Evolutionary conservation across 2,329 filamentous ascomycete genomes (phyloP), one percentile per base, ranked within the genome.

Genomic region (Colletotrichum karsti): DNA sequence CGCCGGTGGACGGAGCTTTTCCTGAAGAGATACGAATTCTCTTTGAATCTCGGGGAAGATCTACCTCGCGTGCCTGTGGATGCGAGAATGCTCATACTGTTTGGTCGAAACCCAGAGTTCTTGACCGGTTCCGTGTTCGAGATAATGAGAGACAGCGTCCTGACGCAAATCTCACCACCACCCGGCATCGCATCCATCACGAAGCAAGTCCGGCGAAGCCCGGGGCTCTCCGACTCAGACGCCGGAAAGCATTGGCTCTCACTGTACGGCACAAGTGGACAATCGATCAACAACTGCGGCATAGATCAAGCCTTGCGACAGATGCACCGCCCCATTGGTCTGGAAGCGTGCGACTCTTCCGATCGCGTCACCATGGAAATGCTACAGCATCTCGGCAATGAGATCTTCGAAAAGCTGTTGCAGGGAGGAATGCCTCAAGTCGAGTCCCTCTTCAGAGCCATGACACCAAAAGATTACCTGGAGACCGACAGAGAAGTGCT

Each of bases 161-260:
- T 66, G 22, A 28, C 50, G 13, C 51, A 66, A 4, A n/a, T 66
- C n/a, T 30, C 13, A 3, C 58, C 59, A 3, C 20, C 58, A 5
- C 26, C 58, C 3, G 51, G 58, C 5, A 22, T 58, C 9, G 50
- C 24, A 9, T 50, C 42, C 41, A 44, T 53, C 53, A 63, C 15
- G 5, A 62, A 53, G 42, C 26, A 44, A 35, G 6, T 67, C 26
- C 22, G 28, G 13, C 8, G 18, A 6, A 22, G 41, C 2, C 15
- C 35, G 5, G 9, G 22, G 6, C 58, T 67, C 8, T 37, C 33
- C 2, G 41, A 44, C 2, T 67, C 64, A 4, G 44, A 63, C 24
- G 33, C 64, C 26, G 64, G 58, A 7, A 26, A 24, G 4, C 64
- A 67, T 12, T 67, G 64, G 64, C 24, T 63, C 26, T 37, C 33